Percentiles rank a stretch among this genome's conserved stretches.
These are phyloP conservation scores for Aspergillus jensenii DNA, from an alignment of 2,329 filamentous ascomycete species.

Conservation along the genomic window DNA sequence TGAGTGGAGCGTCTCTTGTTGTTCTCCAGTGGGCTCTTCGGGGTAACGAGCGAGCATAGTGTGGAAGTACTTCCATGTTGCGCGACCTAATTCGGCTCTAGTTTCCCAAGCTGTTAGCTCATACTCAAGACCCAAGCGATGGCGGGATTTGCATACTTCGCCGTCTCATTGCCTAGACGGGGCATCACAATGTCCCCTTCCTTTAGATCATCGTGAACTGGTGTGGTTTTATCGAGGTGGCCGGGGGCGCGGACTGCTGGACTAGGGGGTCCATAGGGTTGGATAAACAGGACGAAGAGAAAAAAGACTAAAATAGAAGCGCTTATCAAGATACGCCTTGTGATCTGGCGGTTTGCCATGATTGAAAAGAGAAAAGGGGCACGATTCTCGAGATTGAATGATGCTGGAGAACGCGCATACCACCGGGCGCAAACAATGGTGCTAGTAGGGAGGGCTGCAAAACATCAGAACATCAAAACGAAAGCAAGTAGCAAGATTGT, in stretches of 20 bases:
- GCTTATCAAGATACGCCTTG: slow-evolving; percentile 34
- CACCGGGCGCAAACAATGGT: not conserved
- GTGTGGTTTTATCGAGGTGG: slow-evolving; percentile 35
- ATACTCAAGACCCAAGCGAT: not conserved
- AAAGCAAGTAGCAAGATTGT: not conserved
- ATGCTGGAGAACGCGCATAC: not conserved
- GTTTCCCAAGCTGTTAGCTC: slow-evolving; percentile 1
- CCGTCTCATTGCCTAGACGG: slow-evolving; percentile 49
- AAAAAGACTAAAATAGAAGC: slow-evolving; percentile 33
- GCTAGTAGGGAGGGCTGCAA: not conserved
- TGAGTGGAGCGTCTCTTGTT: slow-evolving; percentile 58
- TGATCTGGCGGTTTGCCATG: slow-evolving; percentile 40
- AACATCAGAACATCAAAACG: slow-evolving; percentile 1
- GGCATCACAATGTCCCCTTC: slow-evolving; percentile 48
- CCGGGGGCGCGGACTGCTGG: slow-evolving; percentile 42
- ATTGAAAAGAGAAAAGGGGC: not conserved
- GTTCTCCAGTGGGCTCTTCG: slow-evolving; percentile 60
- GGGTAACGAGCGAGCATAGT: slow-evolving; percentile 67
- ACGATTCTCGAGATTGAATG: not conserved
- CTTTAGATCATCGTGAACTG: slow-evolving; percentile 35
- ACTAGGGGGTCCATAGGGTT: slow-evolving; percentile 37
- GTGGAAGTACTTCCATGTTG: slow-evolving; percentile 66
- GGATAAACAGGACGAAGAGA: slow-evolving; percentile 39
- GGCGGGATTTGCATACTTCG: slow-evolving; percentile 38
- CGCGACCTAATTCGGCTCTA: slow-evolving; percentile 63